These are phyloP conservation scores for Biancaea sappan DNA, from an alignment of 306 rosid species.

Conservation along the genomic window DNA sequence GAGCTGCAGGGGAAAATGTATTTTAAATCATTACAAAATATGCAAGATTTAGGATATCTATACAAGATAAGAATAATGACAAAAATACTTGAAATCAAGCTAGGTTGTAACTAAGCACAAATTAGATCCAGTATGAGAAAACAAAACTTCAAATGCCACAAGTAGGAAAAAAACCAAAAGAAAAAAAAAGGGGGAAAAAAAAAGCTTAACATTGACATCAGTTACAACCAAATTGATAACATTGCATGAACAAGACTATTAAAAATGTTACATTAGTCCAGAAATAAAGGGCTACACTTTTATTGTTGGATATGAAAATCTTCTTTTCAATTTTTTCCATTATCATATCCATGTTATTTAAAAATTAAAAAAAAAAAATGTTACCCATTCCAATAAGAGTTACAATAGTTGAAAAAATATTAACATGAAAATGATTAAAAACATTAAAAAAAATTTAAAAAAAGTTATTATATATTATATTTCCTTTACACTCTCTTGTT, in stretches of 20 bases:
- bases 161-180: not conserved
- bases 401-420: not conserved
- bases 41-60: not conserved
- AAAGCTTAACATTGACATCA: not conserved
- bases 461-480: not conserved
- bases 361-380: not conserved
- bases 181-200: no score
- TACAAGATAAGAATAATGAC: conserved; percentile 8
- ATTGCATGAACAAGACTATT: not conserved
- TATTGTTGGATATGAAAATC: not conserved
- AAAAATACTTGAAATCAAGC: conserved; percentile 4
- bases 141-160: conserved; percentile 2
- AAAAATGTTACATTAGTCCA: not conserved
- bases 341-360: not conserved
- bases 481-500: not conserved
- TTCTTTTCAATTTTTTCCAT: not conserved
- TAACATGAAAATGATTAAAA: not conserved
- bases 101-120: not conserved
- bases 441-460: not conserved
- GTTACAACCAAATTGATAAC: not conserved
- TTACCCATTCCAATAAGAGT: not conserved
- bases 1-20: conserved; percentile 49
- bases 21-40: conserved; percentile 23
- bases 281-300: not conserved
- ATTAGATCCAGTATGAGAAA: not conserved